Percentiles rank a stretch among this genome's conserved stretches.
Conservation (phyloP, 345 rosid species). For the Melastoma malabathricum region DNA sequence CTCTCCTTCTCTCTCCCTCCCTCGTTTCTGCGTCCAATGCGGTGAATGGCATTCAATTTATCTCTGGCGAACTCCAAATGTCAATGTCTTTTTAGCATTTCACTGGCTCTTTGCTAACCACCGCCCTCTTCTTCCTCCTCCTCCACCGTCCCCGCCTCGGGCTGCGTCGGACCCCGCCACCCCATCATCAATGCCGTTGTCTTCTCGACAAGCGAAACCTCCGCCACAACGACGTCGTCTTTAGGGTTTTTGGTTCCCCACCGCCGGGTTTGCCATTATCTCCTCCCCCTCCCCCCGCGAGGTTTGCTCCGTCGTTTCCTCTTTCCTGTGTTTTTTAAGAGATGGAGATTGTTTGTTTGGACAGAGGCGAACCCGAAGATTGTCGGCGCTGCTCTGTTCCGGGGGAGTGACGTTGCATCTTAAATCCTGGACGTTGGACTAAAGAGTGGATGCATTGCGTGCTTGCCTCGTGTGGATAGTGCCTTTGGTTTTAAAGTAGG, state of each 20-base stretch:
- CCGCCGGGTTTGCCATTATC: constrained; percentile 26
- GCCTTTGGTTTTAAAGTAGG: not conserved
- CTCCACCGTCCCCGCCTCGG: not conserved
- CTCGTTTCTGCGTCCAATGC: constrained; percentile 6
- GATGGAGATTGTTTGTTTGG: no score
- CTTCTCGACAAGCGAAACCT: constrained; percentile 7
- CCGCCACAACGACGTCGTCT: constrained; percentile 9
- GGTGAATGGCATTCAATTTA: constrained; percentile 11
- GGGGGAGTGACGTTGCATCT: constrained; percentile 1
- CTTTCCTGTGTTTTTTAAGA: not conserved
- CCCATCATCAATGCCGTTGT: not conserved
- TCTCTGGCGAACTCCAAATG: no score
- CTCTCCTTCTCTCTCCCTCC: no score
- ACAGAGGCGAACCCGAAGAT: no score
- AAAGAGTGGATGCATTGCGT: constrained; percentile 3
- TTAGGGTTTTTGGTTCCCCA: constrained; percentile 19
- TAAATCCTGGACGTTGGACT: not conserved
- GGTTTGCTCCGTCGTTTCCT: constrained; percentile 15
- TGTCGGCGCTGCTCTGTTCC: constrained; percentile 3
- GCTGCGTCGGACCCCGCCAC: not conserved
- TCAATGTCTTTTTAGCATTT: constrained; percentile 16
- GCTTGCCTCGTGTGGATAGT: not conserved
- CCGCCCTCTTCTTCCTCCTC: constrained; percentile 4
- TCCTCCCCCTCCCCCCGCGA: constrained; percentile 4
- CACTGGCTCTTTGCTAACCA: no score